Base-by-base conservation (phyloP, 805 yeast species). In the Candida vartiovaarae region DNA sequence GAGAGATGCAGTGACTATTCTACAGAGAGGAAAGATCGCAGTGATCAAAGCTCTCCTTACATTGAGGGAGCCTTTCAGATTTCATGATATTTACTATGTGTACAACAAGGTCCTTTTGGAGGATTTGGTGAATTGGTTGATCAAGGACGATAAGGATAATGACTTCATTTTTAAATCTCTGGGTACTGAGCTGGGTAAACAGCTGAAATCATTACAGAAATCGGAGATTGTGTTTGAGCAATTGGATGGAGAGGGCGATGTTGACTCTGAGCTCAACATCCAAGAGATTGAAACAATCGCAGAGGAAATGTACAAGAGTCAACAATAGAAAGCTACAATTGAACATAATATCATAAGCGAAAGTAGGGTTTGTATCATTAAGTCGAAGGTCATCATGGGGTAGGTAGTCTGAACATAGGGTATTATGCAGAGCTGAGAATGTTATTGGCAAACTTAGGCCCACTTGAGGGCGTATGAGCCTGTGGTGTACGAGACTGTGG, bases 61-160 rank as follows among this genome's bases (percentile, higher is more conserved):
- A 6, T 62, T 79, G 11, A 74, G 84, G 51, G 91, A 84, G 57
- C 64, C 84, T 8, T 90, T 90, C 62, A 71, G 96, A 46, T 83
- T 67, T 57, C 95, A 88, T 57, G 95, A 88, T 55, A 74, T 83
- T 23, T 88, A 88, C 59, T 86, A 88, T 57, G 88, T 87, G 5
- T 90, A 90, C 60, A 84, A 84, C 57, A 79, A 78, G 56, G 72
- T 89, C 0, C 72, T 86, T 69, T 52, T 88, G 5, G 88, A 84
- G 54, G 96, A 90, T 59, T 67, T 87, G 49, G 72, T 85, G 45
- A 68, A 82, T 11, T 90, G 95, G 95, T 60, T 84, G 15, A 67
- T 84, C 24, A 65, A 74, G 44, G 80, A 77, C 41, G 59, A 70
- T 33, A 71, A 70, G 36, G 79, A 86, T 34, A 70, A 71, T 48